These are phyloP conservation scores for Mycena floridula DNA, from an alignment of 768 basidiomycete genomes.

Conservation along the genomic window DNA sequence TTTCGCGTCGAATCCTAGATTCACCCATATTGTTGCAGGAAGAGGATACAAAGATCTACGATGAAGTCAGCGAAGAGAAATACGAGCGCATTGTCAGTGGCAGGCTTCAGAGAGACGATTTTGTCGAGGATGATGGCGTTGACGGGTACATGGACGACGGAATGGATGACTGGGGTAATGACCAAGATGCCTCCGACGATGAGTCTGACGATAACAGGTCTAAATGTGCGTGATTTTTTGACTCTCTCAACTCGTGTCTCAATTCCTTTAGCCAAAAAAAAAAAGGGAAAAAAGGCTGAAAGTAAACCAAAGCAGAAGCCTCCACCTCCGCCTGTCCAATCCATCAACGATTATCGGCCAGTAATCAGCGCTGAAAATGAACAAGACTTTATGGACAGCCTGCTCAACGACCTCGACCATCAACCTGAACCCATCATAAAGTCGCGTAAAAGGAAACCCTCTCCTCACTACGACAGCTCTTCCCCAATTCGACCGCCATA, in stretches of 20 bases:
- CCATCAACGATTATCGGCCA: slow-evolving; percentile 78
- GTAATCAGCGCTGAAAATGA: slow-evolving; percentile 74
- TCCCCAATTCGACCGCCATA: slow-evolving; percentile 37
- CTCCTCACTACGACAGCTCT: slow-evolving; percentile 37
- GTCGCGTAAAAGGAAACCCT: slow-evolving; percentile 69
- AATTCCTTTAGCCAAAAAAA: slow-evolving; percentile 27
- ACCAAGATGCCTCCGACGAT: slow-evolving; percentile 49
- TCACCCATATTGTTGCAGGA: slow-evolving; percentile 24
- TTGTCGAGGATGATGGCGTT: slow-evolving; percentile 91
- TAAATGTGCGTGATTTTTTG: slow-evolving; percentile 27
- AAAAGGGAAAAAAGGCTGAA: slow-evolving; percentile 39
- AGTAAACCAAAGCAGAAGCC: slow-evolving; percentile 37
- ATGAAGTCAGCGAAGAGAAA: slow-evolving; percentile 85
- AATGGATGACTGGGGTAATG: slow-evolving; percentile 84
- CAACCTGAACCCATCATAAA: slow-evolving; percentile 29
- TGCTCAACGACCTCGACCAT: slow-evolving; percentile 70
- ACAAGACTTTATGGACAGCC: slow-evolving; percentile 79
- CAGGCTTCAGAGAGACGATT: slow-evolving; percentile 83
- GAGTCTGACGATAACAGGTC: slow-evolving; percentile 47
- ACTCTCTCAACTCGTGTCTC: not conserved
- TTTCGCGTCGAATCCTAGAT: slow-evolving; percentile 3
- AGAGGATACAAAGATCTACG: slow-evolving; percentile 71
- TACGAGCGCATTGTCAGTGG: slow-evolving; percentile 82
- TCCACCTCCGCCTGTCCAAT: slow-evolving; percentile 48
- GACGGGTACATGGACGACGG: slow-evolving; percentile 94